phyloP scores from a whole-genome alignment of 768 basidiomycete genomes.

The Boletus speciosus region DNA sequence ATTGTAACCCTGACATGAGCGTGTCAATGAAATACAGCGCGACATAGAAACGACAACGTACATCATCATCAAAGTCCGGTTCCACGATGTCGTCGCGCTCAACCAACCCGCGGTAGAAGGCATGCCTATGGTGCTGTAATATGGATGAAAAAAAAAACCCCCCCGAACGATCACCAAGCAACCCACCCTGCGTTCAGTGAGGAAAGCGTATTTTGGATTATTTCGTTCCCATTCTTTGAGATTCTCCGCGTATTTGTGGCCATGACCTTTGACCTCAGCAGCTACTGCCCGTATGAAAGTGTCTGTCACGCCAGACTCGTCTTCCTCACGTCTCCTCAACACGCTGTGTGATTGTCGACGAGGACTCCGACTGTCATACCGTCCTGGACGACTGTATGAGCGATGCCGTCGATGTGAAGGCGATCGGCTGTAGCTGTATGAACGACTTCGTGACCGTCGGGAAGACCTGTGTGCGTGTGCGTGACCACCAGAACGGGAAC shows the following conservation, averaged over 20 bases:
- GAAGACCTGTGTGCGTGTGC: slow-evolving; percentile 25
- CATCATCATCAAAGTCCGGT: slow-evolving; percentile 82
- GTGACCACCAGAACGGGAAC: slow-evolving; percentile 32
- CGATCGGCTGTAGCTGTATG: slow-evolving; percentile 34
- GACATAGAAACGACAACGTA: slow-evolving; percentile 24
- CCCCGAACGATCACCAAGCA: not conserved
- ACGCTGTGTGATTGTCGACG: slow-evolving; percentile 37
- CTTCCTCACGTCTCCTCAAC: slow-evolving; percentile 45
- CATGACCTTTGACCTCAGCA: slow-evolving; percentile 79
- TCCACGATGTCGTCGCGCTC: slow-evolving; percentile 52
- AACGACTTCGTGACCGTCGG: slow-evolving; percentile 26
- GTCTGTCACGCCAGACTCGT: slow-evolving; percentile 61
- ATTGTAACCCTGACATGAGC: slow-evolving; percentile 64
- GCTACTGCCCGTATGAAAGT: slow-evolving; percentile 87
- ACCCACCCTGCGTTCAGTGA: slow-evolving; percentile 53
- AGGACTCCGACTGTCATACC: slow-evolving; percentile 44
- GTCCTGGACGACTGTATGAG: slow-evolving; percentile 50
- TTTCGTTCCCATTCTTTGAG: slow-evolving; percentile 72
- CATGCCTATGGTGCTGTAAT: slow-evolving; percentile 64
- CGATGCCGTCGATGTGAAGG: slow-evolving; percentile 39
- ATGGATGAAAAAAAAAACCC: not conserved
- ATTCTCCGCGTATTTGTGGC: slow-evolving; percentile 67
- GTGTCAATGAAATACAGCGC: slow-evolving; percentile 6
- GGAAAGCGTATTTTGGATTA: slow-evolving; percentile 81
- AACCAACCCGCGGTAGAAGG: slow-evolving; percentile 66